Evolutionary conservation across 176 grass and related monocot genomes (phyloP), one percentile per base, ranked within the genome.

Genomic region (Dactylis glomerata): DNA sequence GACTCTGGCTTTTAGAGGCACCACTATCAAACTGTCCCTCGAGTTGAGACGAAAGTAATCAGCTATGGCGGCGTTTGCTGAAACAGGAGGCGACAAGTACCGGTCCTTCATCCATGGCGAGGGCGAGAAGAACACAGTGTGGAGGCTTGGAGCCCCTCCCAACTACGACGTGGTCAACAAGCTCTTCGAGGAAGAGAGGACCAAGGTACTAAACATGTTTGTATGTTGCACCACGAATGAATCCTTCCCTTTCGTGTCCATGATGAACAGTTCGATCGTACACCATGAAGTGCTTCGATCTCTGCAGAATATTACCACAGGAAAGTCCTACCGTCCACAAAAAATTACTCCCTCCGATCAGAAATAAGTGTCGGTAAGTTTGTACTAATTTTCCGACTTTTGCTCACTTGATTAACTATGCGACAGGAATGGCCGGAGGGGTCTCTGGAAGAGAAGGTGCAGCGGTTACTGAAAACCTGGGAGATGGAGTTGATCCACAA

Each of bases 401-500:
- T 31, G 5, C 6, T 31, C 59, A 20, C 30, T 40, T 49, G 16
- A 8, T n/a, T n/a, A n/a, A n/a, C n/a, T n/a, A n/a, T n/a, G 16
- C 3, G 0, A 0, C 38, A 84, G 42, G 86, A 54, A 70, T 97
- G 94, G 94, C 66, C 89, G 0, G 81, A 86, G 82, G 94, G 92
- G 10, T 92, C 92, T 5, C 67, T 90, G 8, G 94, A 97, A 40
- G 94, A 97, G 76, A 85, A 83, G 75, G 94, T 94, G 19, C 91
- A 94, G 66, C 76, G 91, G 11, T 8, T 94, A 75, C 80, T 97
- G 61, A 97, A 97, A 57, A 84, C 85, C 14, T 97, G 80, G 82
- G 91, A 97, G 62, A 97, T 94, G 91, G 94, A 97, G 87, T 5
- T 92, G 0, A 24, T 88, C 19, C 91, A 94, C 87, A 97, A 97